Percentiles rank a stretch among this genome's conserved stretches.
Evolutionary conservation across 208 protist genomes (phyloP).

Genomic region (Novymonas esmeraldas): DNA sequence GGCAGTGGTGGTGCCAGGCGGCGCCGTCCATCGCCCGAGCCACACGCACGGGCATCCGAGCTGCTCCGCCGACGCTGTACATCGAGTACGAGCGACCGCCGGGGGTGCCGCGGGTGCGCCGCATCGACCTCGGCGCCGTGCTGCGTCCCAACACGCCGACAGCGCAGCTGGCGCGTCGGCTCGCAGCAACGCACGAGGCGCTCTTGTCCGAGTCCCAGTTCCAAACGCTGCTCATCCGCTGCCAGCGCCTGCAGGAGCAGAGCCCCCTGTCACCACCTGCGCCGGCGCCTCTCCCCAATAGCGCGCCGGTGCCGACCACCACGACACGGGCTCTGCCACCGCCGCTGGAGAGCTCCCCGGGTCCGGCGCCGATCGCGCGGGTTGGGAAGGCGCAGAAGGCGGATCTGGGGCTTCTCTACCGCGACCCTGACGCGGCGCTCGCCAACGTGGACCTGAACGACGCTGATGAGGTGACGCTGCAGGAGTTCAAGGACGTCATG

Average conservation of each 20-base stretch:
- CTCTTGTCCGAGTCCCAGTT: constrained; percentile 66
- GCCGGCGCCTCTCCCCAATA: not conserved
- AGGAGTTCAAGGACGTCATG: constrained; percentile 91
- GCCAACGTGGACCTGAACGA: constrained; percentile 90
- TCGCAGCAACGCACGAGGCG: constrained; percentile 57
- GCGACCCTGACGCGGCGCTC: constrained; percentile 83
- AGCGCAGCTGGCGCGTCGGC: constrained; percentile 49
- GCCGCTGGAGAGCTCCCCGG: not conserved
- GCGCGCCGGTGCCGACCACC: not conserved
- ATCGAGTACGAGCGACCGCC: constrained; percentile 60
- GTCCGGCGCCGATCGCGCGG: not conserved
- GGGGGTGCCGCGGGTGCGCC: constrained; percentile 26
- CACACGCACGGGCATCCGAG: constrained; percentile 41
- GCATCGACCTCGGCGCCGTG: constrained; percentile 44
- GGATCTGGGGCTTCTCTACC: constrained; percentile 88
- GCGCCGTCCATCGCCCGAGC: constrained; percentile 7
- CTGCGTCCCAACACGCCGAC: constrained; percentile 40
- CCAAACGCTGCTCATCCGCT: constrained; percentile 56
- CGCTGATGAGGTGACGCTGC: constrained; percentile 85
- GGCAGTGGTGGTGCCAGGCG: constrained; percentile 60
- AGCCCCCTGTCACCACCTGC: not conserved
- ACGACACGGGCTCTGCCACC: not conserved
- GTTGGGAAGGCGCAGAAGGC: constrained; percentile 64
- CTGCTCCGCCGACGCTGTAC: constrained; percentile 40
- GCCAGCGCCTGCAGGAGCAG: constrained; percentile 54